Evolutionary conservation across 202 grass and related monocot genomes (phyloP), one percentile per base, ranked within the genome.

Genomic region (Sporobolus alterniflorus): DNA sequence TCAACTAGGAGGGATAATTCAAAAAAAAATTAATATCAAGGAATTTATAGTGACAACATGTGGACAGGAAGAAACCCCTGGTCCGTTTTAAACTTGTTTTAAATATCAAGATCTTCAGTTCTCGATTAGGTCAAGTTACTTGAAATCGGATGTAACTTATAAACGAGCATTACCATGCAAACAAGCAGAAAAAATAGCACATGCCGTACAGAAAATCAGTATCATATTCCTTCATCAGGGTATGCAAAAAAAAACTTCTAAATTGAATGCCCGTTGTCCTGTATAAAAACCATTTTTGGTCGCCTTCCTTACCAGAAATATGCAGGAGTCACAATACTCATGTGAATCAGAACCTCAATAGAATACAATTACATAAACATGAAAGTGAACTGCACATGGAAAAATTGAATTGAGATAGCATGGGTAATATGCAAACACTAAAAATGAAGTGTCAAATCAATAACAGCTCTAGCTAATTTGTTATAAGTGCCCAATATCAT

Each of bases 1-100:
- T 98, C 67, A 86, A 63, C 96, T 98, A 88, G 17, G 48, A 84
- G 61, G 90, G 89, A 79, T 36, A 32, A 50, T 30, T 32, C 11
- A 16, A 12, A 88, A 69, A 66, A 17, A 32, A 50, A 42, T 74
- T 34, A 81, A 10, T 71, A 74, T 6, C 47, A 72, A 5, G 26
- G 36, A 29, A 84, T 62, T 61, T 71, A 48, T 49, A 33, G 39
- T 42, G 10, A 29, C 18, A 66, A 52, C 0, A 32, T 51, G 18
- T 73, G 28, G 21, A 79, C n/a, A 51, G 66, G 65, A 67, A 29
- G 57, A 64, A 59, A 67, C n/a, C 21, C 40, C 18, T 39, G 51
- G 55, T 49, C 30, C 21, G 66, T 61, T 65, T 46, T 11, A 4
- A 57, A 29, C 5, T 75, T 0, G 5, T 31, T 15, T 70, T 11